Base-by-base conservation (phyloP, 306 rosid species). In the Lablab purpureus region DNA sequence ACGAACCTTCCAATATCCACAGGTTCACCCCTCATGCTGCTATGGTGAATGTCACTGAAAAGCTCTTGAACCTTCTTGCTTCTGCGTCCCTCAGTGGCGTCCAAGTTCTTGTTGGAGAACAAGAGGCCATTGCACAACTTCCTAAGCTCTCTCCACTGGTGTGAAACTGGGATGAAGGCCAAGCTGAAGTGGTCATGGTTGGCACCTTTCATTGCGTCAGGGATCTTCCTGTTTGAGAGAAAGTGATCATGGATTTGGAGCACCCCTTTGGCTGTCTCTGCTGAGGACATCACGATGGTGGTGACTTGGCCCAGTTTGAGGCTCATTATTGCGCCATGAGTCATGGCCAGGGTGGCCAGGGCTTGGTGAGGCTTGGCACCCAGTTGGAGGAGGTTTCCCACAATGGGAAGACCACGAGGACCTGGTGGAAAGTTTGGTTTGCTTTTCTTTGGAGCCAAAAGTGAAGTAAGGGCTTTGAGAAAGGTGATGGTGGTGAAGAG, bases 311-410 rank as follows among this genome's bases (percentile, higher is more conserved):
- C 94, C 0, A 91, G 82, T 15, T 85, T 83, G 1, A 91, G 19
- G 17, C 47, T 49, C 62, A 90, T 89, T 1, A 92, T 85, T 10
- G 94, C 88, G 34, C 93, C 94, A 15, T 87, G 71, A n/a, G 0
- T 51, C 2, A 76, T 40, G 60, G 90, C 81, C 7, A 87, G 87
- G 0, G 14, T 41, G 41, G 92, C 74, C 10, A 89, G 10, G n/a
- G 90, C 75, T 62, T 86, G 71, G 63, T 91, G 92, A 0, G 90
- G 92, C 18, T 85, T 89, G n/a, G 63, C 22, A 0, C 94, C 94
- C 1, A 90, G 75, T 32, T 84, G 85, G 22, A 82, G 55, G 27
- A 92, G 87, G 81, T 90, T 92, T 4, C 94, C 97, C 0, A 92
- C 22, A 1, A 89, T 2, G 1, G 88, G 92, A 6, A 78, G 7